phyloP scores from a whole-genome alignment of 768 basidiomycete species.

The Termitomyces sp. region DNA sequence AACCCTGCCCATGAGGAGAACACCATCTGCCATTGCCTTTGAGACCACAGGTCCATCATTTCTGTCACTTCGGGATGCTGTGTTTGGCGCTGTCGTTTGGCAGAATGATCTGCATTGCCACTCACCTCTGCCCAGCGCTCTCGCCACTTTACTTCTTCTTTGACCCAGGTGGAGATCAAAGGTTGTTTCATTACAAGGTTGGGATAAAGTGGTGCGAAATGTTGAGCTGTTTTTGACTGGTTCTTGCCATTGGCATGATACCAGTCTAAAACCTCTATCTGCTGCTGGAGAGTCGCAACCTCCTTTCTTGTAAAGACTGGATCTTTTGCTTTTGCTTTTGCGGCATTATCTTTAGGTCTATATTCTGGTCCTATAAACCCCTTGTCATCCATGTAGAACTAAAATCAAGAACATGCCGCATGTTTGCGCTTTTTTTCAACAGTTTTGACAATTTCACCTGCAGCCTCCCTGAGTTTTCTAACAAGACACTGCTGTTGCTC shows the following conservation, averaged over 20 bases:
- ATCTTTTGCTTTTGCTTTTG: not conserved
- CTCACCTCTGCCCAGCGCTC: not conserved
- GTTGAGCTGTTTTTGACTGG: not conserved
- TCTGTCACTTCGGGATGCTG: too few relatives aligned
- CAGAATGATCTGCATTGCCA: not conserved
- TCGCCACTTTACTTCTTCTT: not conserved
- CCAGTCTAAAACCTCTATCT: too few relatives aligned
- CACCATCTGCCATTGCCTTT: not conserved
- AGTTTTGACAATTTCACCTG: too few relatives aligned
- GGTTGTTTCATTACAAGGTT: not conserved
- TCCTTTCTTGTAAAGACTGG: not conserved
- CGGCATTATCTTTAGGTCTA: not conserved
- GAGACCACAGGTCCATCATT: not conserved
- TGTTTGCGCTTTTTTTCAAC: too few relatives aligned
- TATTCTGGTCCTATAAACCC: not conserved
- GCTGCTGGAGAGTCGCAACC: too few relatives aligned
- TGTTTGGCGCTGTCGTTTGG: not conserved
- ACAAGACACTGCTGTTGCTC: too few relatives aligned
- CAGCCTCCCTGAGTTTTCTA: too few relatives aligned
- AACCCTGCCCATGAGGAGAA: not conserved
- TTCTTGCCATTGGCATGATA: too few relatives aligned
- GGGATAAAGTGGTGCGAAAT: not conserved
- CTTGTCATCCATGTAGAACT: too few relatives aligned
- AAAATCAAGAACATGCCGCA: too few relatives aligned
- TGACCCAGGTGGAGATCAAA: not conserved